phyloP scores from a whole-genome alignment of 163 green algal species.

The Scenedesmus sp. region DNA sequence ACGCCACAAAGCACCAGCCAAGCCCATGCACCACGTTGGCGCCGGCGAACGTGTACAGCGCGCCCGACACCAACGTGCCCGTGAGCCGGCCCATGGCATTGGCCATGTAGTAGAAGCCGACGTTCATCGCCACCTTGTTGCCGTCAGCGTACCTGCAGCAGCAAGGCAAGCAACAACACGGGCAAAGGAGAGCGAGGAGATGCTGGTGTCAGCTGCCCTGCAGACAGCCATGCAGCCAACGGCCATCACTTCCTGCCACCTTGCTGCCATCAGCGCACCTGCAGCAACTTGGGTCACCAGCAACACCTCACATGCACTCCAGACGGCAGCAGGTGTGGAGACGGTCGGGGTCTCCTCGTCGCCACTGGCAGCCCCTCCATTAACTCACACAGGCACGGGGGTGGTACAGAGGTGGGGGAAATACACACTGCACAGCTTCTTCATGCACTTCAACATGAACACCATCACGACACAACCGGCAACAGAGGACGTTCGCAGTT shows the following conservation, averaged over 20 bases:
- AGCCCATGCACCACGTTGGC: conserved; percentile 75
- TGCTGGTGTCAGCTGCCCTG: not conserved
- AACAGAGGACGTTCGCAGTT: too few species aligned
- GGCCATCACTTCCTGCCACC: conserved; percentile 84
- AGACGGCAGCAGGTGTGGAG: too few species aligned
- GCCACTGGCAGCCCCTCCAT: too few species aligned
- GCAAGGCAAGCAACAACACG: not conserved
- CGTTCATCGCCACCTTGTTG: conserved; percentile 88
- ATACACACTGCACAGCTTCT: too few species aligned
- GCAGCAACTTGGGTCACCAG: too few species aligned
- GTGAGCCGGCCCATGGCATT: conserved; percentile 87
- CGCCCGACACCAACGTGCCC: conserved; percentile 83
- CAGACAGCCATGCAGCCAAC: conserved; percentile 72
- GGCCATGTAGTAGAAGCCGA: conserved; percentile 92
- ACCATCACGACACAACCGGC: too few species aligned
- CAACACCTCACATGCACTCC: too few species aligned
- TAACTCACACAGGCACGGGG: too few species aligned
- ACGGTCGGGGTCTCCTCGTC: too few species aligned
- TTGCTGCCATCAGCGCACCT: conserved; percentile 87
- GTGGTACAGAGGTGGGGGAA: too few species aligned
- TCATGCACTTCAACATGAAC: too few species aligned
- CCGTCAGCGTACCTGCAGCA: conserved; percentile 80
- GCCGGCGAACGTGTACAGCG: conserved; percentile 84
- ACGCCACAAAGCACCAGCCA: conserved; percentile 85
- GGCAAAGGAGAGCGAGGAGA: not conserved